Conservation (phyloP, 2,329 filamentous ascomycete genomes). For the Sclerotinia glacialis region DNA sequence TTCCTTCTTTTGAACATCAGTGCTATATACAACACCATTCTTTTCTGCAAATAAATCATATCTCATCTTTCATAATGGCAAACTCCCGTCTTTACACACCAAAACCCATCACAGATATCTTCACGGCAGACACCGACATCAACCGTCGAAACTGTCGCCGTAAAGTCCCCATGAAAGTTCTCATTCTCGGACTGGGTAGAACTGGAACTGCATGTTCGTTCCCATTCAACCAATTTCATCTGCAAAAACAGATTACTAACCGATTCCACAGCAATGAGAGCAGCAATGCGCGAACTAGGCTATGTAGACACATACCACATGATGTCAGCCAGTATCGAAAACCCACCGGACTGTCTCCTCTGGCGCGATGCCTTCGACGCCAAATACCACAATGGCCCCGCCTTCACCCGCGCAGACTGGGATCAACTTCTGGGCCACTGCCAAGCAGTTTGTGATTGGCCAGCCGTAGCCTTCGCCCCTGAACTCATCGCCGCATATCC, state of each 20-base stretch:
- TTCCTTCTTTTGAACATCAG: not conserved
- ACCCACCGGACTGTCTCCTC: slow-evolving; percentile 62
- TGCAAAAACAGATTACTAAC: not conserved
- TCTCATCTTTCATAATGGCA: slow-evolving; percentile 24
- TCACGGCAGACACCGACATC: slow-evolving; percentile 66
- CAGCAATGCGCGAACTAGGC: slow-evolving; percentile 63
- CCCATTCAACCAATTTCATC: not conserved
- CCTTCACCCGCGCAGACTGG: slow-evolving; percentile 65
- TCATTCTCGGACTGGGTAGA: slow-evolving; percentile 65
- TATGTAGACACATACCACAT: slow-evolving; percentile 71
- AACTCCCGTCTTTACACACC: slow-evolving; percentile 32
- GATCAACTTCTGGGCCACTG: slow-evolving; percentile 65
- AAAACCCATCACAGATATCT: slow-evolving; percentile 56
- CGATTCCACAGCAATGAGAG: slow-evolving; percentile 52
- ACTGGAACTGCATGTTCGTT: slow-evolving; percentile 67
- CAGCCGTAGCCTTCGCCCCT: slow-evolving; percentile 38
- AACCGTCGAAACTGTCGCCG: slow-evolving; percentile 63
- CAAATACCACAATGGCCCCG: slow-evolving; percentile 58
- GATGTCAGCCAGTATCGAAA: slow-evolving; percentile 68
- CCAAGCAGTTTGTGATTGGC: slow-evolving; percentile 27
- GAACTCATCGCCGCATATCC: slow-evolving; percentile 30
- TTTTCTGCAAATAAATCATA: not conserved
- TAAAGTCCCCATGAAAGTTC: slow-evolving; percentile 68
- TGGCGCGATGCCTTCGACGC: slow-evolving; percentile 68
- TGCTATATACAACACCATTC: not conserved